Conservation (phyloP, 2,329 filamentous ascomycete genomes). For the Parastagonospora avenae region DNA sequence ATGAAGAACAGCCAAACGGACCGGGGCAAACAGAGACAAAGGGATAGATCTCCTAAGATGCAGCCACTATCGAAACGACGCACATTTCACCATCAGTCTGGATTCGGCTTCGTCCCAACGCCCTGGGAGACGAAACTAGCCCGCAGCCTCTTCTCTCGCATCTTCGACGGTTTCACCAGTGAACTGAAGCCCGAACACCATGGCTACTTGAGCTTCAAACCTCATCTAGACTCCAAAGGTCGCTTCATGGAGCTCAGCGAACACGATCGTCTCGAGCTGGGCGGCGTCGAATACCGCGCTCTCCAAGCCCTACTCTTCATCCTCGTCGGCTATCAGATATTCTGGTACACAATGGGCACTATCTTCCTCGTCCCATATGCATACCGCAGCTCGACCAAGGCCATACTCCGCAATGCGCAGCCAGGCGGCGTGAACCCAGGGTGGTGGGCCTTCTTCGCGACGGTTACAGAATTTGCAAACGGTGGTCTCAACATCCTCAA, state of each 20-base stretch:
- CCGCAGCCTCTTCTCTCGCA: slow-evolving; percentile 25
- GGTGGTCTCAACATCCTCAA: slow-evolving; percentile 62
- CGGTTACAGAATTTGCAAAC: slow-evolving; percentile 60
- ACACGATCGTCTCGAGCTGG: slow-evolving; percentile 52
- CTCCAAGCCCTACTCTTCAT: slow-evolving; percentile 55
- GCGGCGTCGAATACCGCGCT: slow-evolving; percentile 59
- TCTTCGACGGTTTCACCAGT: slow-evolving; percentile 22
- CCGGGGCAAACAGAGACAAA: slow-evolving; percentile 1
- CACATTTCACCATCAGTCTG: slow-evolving; percentile 32
- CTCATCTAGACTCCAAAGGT: slow-evolving; percentile 34
- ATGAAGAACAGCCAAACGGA: not conserved
- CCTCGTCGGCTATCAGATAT: slow-evolving; percentile 48
- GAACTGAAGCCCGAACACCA: slow-evolving; percentile 30
- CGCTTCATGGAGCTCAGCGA: slow-evolving; percentile 46
- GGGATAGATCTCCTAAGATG: slow-evolving; percentile 7
- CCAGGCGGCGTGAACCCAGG: slow-evolving; percentile 37
- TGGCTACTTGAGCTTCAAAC: slow-evolving; percentile 40
- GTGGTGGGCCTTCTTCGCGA: slow-evolving; percentile 46
- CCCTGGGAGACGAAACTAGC: slow-evolving; percentile 37
- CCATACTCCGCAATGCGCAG: slow-evolving; percentile 47
- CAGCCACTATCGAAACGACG: slow-evolving; percentile 20
- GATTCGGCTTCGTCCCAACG: slow-evolving; percentile 36
- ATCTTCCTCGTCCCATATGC: slow-evolving; percentile 56
- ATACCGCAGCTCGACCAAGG: slow-evolving; percentile 45
- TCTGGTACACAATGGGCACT: slow-evolving; percentile 50